Base-by-base conservation (phyloP, 1,139 yeast genomes). In the Kluyveromyces marxianus region DNA sequence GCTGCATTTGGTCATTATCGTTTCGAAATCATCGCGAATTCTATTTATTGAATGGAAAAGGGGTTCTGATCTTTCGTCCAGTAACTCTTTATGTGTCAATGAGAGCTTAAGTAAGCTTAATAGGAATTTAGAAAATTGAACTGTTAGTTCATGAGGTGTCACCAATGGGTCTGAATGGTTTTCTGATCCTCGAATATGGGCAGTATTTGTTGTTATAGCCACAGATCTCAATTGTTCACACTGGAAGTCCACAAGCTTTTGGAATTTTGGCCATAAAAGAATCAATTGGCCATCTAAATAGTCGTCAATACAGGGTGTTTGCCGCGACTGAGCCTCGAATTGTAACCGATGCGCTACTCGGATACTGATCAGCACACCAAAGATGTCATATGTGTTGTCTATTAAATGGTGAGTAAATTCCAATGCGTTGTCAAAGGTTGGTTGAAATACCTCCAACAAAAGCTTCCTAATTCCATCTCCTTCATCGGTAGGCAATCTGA, bases 221-320 rank as follows among this genome's bases (percentile, higher is more conserved):
- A 65, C 71, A 47, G 66, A 70, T 51, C 70, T 77, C 63, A 89
- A 69, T 29, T 79, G 76, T 25, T 83, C 88, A 59, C 95, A 83
- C 56, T 89, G 87, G 41, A 76, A 67, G 62, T 89, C 96, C 44
- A 89, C 75, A 36, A 86, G 70, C 43, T 71, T 74, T 56, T 92
- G 95, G 58, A 89, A 85, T 49, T 77, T 80, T 1, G 97, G 96
- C 97, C 97, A 90, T 37, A 90, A 68, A 0, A 74, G 62, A 41
- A 86, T 74, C 49, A 83, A 66, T 50, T 85, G 78, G 8, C 80
- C 72, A 58, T 85, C 83, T 50, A 87, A 69, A 60, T 85, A 86
- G 49, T 79, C 85, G 54, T 84, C 90, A 57, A 87, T 69, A 2
- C 82, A 79, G 0, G 96, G 95, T 3, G 86, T 76, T 36, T 71